phyloP scores from a whole-genome alignment of 129 eudicot species.

The Flaveria ramosissima region DNA sequence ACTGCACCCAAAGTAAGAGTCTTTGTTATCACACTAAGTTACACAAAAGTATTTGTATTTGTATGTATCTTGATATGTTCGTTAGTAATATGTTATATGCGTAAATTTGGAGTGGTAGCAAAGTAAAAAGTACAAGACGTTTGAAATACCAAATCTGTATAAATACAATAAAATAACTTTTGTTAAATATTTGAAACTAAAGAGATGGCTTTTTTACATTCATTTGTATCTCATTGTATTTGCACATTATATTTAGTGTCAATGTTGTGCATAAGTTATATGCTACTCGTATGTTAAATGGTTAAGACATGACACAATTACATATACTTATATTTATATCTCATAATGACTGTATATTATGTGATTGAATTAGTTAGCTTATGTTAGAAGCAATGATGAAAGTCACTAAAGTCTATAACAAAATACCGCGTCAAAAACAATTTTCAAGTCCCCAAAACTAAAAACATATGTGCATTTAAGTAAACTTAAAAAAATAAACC shows the following conservation, averaged over 20 bases:
- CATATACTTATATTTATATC: not conserved
- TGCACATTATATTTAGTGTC: not conserved
- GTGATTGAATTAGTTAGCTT: too few species aligned
- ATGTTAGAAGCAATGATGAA: too few species aligned
- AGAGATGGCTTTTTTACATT: not conserved
- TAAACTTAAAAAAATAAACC: too few species aligned
- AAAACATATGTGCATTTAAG: too few species aligned
- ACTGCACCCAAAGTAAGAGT: constrained; percentile 20
- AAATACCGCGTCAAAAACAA: too few species aligned
- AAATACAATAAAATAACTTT: not conserved
- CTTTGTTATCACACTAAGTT: not conserved
- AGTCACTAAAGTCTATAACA: too few species aligned
- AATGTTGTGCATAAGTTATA: not conserved
- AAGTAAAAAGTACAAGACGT: not conserved
- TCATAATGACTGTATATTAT: too few species aligned
- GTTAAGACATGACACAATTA: not conserved
- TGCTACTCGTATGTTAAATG: not conserved
- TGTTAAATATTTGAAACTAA: not conserved
- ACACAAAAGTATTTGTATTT: not conserved
- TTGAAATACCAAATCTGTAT: not conserved
- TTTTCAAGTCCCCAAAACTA: too few species aligned
- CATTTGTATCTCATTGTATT: not conserved
- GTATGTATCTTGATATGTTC: not conserved
- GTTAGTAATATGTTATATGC: too few species aligned
- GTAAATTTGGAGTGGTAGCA: not conserved